Evolutionary conservation across 805 yeast species (phyloP), one percentile per base, ranked within the genome.

Genomic region (Monosporozyma servazzii): DNA sequence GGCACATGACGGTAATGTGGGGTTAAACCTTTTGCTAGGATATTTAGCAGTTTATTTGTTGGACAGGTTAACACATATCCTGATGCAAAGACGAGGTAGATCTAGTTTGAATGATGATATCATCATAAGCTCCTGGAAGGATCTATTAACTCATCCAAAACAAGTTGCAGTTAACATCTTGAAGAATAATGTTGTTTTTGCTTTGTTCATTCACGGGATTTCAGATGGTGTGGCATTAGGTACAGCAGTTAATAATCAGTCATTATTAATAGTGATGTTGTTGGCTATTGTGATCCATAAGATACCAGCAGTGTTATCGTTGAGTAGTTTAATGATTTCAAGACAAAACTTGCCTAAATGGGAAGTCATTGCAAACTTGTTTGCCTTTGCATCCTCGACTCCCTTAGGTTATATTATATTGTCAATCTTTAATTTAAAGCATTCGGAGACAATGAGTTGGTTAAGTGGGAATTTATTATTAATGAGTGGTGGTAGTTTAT

Each of bases 191-290:
- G 71, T 78, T 2, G 80, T 84, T 0, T 61, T 81, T 30, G 84
- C 86, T 0, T 65, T 83, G 9, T 61, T 81, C 2, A 68, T 82
- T 1, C 88, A 83, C 60, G 78, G 84, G 0, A 53, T 78, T 7
- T 75, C 82, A 1, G 88, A 83, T 59, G 88, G 88, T 2, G 68
- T 82, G 10, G 80, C 85, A 0, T 64, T 83, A 39, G 85, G 86
- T 0, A 74, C 84, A 0, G 71, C 84, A 0, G 70, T 73, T 2
- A 58, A 71, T 40, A 68, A 70, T 47, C 68, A 64, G 8, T 63
- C 73, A 3, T 59, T 72, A 48, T 67, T 67, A 48, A 47, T 72
- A 46, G 62, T 79, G 21, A 75, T 82, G 48, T 70, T 80, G 25
- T 51, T 79, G n/a, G 79, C 83, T 20, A 78, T 83, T 23, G 71